Base-by-base conservation (phyloP, 495 filamentous ascomycete species). In the Trichoderma orchidacearum region DNA sequence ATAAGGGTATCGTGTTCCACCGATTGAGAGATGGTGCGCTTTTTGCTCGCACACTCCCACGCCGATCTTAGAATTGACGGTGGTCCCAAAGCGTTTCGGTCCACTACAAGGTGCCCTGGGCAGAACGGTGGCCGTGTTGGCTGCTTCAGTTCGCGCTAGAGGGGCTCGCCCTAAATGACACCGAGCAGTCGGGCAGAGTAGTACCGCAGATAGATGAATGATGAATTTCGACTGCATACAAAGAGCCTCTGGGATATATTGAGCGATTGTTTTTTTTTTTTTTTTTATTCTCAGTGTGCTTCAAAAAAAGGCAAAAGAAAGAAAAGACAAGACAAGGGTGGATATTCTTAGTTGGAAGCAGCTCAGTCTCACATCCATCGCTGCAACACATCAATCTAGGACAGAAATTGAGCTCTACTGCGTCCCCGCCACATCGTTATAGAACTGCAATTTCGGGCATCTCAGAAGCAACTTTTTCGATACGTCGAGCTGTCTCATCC, bases 171-270 rank as follows among this genome's bases (percentile, higher is more conserved):
- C 41, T 48, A 48, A 30, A 48, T n/a, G 35, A 27, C 35, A 23
- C 54, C 54, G 54, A 56, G 54, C 9, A 35, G 18, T 53, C 51
- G 51, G 51, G 21, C n/a, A 12, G 51, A 25, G 12, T 34, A 30
- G 25, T 30, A 13, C 51, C 51, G 51, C 6, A 3, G 3, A 11
- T 27, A n/a, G n/a, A n/a, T 51, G 12, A 53, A 29, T 4, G 15
- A n/a, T n/a, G 51, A 7, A 32, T 31, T 8, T 30, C 4, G n/a
- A 15, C 51, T 25, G 31, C 31, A 30, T 30, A 30, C 27, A 31
- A 30, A 30, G 21, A 27, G 41, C 41, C 17, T 13, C 18, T 5
- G 35, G 8, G 30, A n/a, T 25, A 11, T n/a, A n/a, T n/a, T n/a
- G n/a, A n/a, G n/a, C n/a, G n/a, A n/a, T n/a, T n/a, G n/a, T n/a